Percentiles rank a stretch among this genome's conserved stretches.
Conservation (phyloP, 228 moss, liverwort and hornwort species). For the Sphagnum fallax region DNA sequence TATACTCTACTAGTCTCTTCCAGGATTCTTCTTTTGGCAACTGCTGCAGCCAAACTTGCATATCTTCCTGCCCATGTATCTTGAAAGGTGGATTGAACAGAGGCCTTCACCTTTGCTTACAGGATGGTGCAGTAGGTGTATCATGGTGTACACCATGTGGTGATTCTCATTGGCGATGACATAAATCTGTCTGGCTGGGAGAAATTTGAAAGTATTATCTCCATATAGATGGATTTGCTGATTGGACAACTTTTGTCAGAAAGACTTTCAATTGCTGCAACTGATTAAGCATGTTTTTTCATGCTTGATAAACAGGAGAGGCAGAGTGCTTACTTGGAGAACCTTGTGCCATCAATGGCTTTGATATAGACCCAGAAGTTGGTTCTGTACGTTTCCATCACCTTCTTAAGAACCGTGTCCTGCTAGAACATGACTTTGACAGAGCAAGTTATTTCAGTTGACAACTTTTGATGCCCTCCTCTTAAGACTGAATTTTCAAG, state of each 20-base stretch:
- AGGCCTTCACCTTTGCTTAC: too few relatives aligned
- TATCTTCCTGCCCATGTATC: too few relatives aligned
- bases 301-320: constrained; percentile 33
- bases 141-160: too few relatives aligned
- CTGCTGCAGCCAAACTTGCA: too few relatives aligned
- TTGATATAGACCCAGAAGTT: constrained; percentile 82
- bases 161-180: too few relatives aligned
- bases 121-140: too few relatives aligned
- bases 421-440: not conserved
- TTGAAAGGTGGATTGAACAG: too few relatives aligned
- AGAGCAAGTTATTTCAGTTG: not conserved
- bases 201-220: too few relatives aligned
- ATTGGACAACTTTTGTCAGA: not conserved
- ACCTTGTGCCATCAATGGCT: constrained; percentile 75
- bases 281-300: not conserved
- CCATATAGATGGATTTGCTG: not conserved
- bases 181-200: not conserved
- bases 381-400: constrained; percentile 44
- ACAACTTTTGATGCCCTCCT: not conserved
- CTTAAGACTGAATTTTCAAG: not conserved
- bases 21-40: too few relatives aligned
- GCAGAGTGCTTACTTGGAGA: constrained; percentile 64
- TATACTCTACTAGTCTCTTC: not conserved
- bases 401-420: too few relatives aligned
- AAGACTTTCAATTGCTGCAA: not conserved